Base-by-base conservation (phyloP, 257 asterid species). In the Forsythia suspensa region DNA sequence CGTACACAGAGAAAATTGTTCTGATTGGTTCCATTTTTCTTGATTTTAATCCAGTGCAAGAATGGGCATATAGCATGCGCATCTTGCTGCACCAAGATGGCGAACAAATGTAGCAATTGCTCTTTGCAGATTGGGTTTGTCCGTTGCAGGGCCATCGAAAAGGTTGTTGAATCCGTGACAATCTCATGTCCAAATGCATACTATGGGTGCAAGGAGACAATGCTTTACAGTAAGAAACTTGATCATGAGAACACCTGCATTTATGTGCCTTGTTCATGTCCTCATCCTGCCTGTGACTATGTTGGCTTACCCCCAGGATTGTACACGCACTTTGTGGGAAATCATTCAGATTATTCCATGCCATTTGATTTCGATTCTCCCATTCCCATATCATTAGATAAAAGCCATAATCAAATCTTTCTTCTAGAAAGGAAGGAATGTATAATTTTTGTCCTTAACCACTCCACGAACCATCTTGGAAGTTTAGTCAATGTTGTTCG, bases 71-170 rank as follows among this genome's bases (percentile, higher is more conserved):
- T 91, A 82, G 90, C 97, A 55, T 94, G 98, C 46, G 72, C 87
- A 42, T 74, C 94, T 37, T 94, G 98, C 90, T 88, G 94, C 87
- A 41, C 41, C 73, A 87, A 69, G 79, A 80, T 88, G 81, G 72
- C 68, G 78, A 63, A 63, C 70, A 94, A 80, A 83, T 94, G 98
- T 74, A 86, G 91, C 44, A 85, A 67, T 38, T 94, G 97, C 84
- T 75, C 86, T 88, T 76, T 65, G 85, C 92, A 89, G 66, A 90
- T 87, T 36, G 98, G 97, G 79, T 83, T 83, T 72, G 87, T 77
- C 76, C 97, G 97, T 72, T 94, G 98, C 86, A 90, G 92, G 71
- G 94, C 87, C 18, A 78, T 90, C 4, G 98, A 94, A 85, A 92
- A 83, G 82, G 88, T 94, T 80, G 76, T 94, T 12, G 96, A 94